A percentile compares a stretch with the other conserved stretches of the same genome.
These are phyloP conservation scores for Tolypocladium tropicale DNA, from an alignment of 2,329 filamentous ascomycete species.

Conservation along the genomic window DNA sequence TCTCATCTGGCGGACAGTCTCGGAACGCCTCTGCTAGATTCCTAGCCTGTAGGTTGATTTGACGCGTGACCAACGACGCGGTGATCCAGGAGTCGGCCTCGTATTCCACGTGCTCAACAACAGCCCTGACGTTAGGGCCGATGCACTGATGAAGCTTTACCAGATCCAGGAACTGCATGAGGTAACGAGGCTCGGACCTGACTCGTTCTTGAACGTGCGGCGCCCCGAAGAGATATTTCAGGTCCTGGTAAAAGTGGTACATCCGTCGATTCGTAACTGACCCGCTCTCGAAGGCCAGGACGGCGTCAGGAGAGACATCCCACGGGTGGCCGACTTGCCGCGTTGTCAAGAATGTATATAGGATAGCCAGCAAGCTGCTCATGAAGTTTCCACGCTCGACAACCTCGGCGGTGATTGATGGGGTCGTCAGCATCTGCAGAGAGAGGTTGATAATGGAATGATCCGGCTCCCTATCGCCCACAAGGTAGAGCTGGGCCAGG, in stretches of 20 bases:
- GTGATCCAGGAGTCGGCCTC: conserved; percentile 98
- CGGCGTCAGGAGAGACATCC: conserved; percentile 76
- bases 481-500: conserved; percentile 86
- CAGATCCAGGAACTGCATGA: conserved; percentile 89
- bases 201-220: conserved; percentile 80
- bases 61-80: conserved; percentile 83
- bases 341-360: conserved; percentile 95
- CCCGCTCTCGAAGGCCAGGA: conserved; percentile 85
- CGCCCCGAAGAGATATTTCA: conserved; percentile 83
- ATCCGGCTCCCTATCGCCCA: conserved; percentile 91
- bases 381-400: conserved; percentile 93
- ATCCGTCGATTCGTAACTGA: conserved; percentile 91
- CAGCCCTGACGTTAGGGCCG: conserved; percentile 80
- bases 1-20: conserved; percentile 53
- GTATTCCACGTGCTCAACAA: conserved; percentile 95
- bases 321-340: conserved; percentile 90
- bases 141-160: conserved; percentile 96
- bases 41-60: conserved; percentile 86
- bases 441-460: conserved; percentile 98
- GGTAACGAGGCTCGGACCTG: conserved; percentile 73
- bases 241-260: conserved; percentile 95
- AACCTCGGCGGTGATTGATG: conserved; percentile 91
- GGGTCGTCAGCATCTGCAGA: conserved; percentile 90
- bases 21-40: conserved; percentile 83
- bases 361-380: conserved; percentile 86